Evolutionary conservation across 768 basidiomycete genomes (phyloP), one percentile per base, ranked within the genome.

Genomic region (Serpula lacrymans): DNA sequence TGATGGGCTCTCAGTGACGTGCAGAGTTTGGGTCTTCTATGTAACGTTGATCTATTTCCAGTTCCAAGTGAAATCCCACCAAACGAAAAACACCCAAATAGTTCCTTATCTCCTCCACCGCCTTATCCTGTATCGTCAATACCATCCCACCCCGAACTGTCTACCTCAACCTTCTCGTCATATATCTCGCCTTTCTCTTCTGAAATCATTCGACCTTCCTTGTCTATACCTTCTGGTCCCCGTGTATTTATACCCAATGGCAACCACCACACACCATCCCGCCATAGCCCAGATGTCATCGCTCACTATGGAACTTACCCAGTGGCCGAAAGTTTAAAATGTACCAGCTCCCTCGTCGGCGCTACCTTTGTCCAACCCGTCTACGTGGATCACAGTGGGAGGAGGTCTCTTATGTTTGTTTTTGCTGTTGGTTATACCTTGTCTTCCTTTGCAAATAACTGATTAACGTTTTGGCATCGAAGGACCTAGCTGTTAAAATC

Each of bases 41-140:
- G 88, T 59, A 84, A 81, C 3, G 84, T 85, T 28, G 88, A 89
- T 60, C 68, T 90, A 13, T 86, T 85, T 47, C 82, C 80, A 4
- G 74, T 85, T 6, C 68, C 72, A 41, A 45, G 42, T 23, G 50
- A 47, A 29, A 47, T 20, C 49, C 3, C 39, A 49, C 7, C 34
- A 43, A 22, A 43, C 59, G 13, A 32, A 41, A 50, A 22, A 36
- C 43, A 22, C 20, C 49, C 30, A 53, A 51, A 21, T 29, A 35
- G 24, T 41, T 43, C 17, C 54, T 53, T 30, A 28, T 49, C 12
- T 33, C 41, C 21, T 18, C 39, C 20, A 14, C 11, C 14, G 34
- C 14, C 33, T 24, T 39, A 18, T 39, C 25, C 47, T 39, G 27
- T 3, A 45, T 14, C 45, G 49, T 12, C 33, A 32, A 32, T 56